Conservation (phyloP, 2,329 filamentous ascomycete species). For the Trichothecium roseum region DNA sequence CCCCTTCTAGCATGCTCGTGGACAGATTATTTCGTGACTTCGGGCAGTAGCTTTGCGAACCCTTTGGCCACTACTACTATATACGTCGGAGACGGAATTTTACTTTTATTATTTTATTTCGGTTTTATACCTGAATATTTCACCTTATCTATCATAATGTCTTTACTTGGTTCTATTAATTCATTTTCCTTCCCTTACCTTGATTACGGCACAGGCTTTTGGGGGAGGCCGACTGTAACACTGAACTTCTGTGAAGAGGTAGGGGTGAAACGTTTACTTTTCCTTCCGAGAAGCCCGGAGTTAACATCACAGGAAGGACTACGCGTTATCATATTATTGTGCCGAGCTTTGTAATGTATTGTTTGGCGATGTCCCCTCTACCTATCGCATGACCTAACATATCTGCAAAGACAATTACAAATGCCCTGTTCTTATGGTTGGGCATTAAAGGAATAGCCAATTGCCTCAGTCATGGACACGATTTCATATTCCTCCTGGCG, state of each 20-base stretch:
- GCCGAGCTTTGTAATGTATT: slow-evolving; percentile 63
- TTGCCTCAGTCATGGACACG: slow-evolving; percentile 63
- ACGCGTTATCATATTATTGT: slow-evolving; percentile 65
- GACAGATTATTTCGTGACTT: too few relatives aligned
- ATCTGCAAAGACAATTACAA: slow-evolving; percentile 55
- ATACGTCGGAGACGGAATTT: too few relatives aligned
- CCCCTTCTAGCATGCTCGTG: too few relatives aligned
- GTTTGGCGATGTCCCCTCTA: not conserved
- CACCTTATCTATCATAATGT: slow-evolving; percentile 7
- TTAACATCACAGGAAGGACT: slow-evolving; percentile 20
- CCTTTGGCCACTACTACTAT: too few relatives aligned
- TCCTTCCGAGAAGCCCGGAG: not conserved
- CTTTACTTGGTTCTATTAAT: slow-evolving; percentile 7
- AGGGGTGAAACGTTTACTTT: slow-evolving; percentile 8
- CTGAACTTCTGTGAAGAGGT: slow-evolving; percentile 77
- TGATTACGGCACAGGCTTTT: slow-evolving; percentile 42
- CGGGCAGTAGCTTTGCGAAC: too few relatives aligned
- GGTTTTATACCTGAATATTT: not conserved
- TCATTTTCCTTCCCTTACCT: slow-evolving; percentile 27
- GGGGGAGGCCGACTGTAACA: slow-evolving; percentile 61
- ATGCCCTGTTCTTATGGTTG: slow-evolving; percentile 70
- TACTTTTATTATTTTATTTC: slow-evolving; percentile 3
- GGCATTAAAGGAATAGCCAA: slow-evolving; percentile 65
- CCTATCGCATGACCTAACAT: not conserved
- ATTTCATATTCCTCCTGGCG: slow-evolving; percentile 62